A percentile compares a stretch with the other conserved stretches of the same genome.
These are phyloP conservation scores for Beauveria scarabaeidicola DNA, from an alignment of 2,329 filamentous ascomycete species.

Conservation along the genomic window DNA sequence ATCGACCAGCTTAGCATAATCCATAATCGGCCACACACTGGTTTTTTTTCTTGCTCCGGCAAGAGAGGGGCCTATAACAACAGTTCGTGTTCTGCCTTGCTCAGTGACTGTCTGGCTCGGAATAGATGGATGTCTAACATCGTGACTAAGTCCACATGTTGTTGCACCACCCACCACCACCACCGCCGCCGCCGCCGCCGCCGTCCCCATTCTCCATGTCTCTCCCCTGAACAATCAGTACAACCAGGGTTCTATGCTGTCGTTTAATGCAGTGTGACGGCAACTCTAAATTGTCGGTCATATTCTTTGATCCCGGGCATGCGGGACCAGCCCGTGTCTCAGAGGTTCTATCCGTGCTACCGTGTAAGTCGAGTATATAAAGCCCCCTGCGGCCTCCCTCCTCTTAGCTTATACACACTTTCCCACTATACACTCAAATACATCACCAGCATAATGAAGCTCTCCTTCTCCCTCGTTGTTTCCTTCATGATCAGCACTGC, in stretches of 20 bases:
- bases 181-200: too few relatives aligned
- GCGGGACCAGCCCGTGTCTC: not conserved
- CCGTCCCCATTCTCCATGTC: not conserved
- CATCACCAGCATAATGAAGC: not conserved
- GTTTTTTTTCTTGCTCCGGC: not conserved
- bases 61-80: not conserved
- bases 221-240: not conserved
- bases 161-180: not conserved
- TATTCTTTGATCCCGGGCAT: not conserved
- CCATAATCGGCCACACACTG: not conserved
- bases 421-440: constrained; percentile 1
- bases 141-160: not conserved
- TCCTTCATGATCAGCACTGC: not conserved
- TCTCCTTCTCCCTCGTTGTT: not conserved
- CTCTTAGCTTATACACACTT: not conserved
- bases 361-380: constrained; percentile 12
- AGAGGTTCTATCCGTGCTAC: not conserved
- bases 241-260: not conserved
- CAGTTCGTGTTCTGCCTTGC: too few relatives aligned
- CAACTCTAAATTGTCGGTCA: not conserved
- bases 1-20: not conserved
- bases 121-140: not conserved
- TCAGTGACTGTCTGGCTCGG: not conserved
- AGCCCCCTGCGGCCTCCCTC: constrained; percentile 15
- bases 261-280: not conserved